phyloP scores from a whole-genome alignment of 2,329 filamentous ascomycete genomes.

The Phialophora macrospora region DNA sequence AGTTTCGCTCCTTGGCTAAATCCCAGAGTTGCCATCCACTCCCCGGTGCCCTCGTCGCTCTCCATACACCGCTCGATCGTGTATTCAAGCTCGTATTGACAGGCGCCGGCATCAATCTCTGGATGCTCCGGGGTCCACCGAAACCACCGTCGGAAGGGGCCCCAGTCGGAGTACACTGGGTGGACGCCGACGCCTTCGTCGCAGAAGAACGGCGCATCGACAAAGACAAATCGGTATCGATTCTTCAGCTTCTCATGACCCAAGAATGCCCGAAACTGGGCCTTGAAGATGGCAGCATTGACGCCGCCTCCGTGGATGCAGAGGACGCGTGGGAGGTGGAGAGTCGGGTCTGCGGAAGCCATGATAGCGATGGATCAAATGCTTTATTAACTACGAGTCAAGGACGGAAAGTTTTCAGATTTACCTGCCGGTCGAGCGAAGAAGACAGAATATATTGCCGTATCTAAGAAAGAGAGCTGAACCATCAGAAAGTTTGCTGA shows the following conservation, averaged over 20 bases:
- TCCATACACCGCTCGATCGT: slow-evolving; percentile 55
- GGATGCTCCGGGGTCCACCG: slow-evolving; percentile 66
- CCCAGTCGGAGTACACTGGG: slow-evolving; percentile 66
- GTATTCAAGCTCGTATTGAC: slow-evolving; percentile 50
- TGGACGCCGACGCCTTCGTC: slow-evolving; percentile 41
- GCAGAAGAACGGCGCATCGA: slow-evolving; percentile 70
- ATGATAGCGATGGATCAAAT: slow-evolving; percentile 4
- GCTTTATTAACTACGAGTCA: neutral
- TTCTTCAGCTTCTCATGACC: slow-evolving; percentile 52
- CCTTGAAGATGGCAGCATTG: slow-evolving; percentile 70
- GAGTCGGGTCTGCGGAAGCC: slow-evolving; percentile 35
- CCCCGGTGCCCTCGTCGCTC: slow-evolving; percentile 60
- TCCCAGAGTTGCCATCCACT: slow-evolving; percentile 66
- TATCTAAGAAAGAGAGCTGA: neutral
- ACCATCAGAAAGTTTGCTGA: neutral
- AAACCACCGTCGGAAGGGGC: slow-evolving; percentile 69
- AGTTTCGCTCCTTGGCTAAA: slow-evolving; percentile 72
- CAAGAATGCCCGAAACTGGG: slow-evolving; percentile 66
- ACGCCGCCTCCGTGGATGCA: slow-evolving; percentile 82
- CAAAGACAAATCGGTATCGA: slow-evolving; percentile 73
- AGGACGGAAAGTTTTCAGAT: neutral
- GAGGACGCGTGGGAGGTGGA: slow-evolving; percentile 68
- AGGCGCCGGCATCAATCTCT: slow-evolving; percentile 55
- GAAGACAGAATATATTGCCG: neutral
- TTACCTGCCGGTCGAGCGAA: neutral